These are phyloP conservation scores for Naganishia randhawae DNA, from an alignment of 768 basidiomycete genomes.

Conservation along the genomic window DNA sequence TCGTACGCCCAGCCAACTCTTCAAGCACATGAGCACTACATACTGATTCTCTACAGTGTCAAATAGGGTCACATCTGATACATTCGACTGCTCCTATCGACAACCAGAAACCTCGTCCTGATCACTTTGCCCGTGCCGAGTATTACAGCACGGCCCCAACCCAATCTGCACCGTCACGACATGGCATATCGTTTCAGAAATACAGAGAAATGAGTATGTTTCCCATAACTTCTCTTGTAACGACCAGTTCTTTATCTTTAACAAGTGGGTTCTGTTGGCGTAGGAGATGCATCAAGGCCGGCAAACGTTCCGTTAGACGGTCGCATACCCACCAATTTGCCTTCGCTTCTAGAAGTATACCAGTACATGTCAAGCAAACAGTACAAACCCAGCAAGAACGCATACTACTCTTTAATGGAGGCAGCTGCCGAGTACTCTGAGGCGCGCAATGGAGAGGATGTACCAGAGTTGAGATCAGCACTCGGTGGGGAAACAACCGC, in stretches of 20 bases:
- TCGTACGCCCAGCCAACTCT: too few species aligned
- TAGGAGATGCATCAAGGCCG: background rate
- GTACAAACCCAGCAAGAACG: constrained; percentile 30
- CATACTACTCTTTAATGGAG: constrained; percentile 34
- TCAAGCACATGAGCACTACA: too few species aligned
- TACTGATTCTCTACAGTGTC: too few species aligned
- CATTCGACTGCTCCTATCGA: constrained; percentile 24
- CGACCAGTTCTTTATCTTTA: background rate
- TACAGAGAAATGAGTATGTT: background rate
- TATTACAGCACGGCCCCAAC: constrained; percentile 7
- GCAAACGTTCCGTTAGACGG: background rate
- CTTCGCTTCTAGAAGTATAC: constrained; percentile 28
- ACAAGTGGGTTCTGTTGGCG: background rate
- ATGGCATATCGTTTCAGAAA: constrained; percentile 15
- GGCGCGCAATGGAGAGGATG: background rate
- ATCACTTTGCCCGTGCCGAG: constrained; percentile 21
- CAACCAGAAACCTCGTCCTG: background rate
- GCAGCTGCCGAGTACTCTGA: constrained; percentile 35
- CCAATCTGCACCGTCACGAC: background rate
- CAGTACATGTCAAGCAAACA: constrained; percentile 21
- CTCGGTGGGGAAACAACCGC: background rate
- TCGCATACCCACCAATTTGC: constrained; percentile 19
- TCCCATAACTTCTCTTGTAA: too few species aligned
- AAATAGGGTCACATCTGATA: constrained; percentile 22
- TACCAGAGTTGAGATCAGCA: background rate